Percentiles rank a stretch among this genome's conserved stretches.
These are phyloP conservation scores for Skeletonema marinoi DNA, from an alignment of 108 stramenopile genomes.

Conservation along the genomic window DNA sequence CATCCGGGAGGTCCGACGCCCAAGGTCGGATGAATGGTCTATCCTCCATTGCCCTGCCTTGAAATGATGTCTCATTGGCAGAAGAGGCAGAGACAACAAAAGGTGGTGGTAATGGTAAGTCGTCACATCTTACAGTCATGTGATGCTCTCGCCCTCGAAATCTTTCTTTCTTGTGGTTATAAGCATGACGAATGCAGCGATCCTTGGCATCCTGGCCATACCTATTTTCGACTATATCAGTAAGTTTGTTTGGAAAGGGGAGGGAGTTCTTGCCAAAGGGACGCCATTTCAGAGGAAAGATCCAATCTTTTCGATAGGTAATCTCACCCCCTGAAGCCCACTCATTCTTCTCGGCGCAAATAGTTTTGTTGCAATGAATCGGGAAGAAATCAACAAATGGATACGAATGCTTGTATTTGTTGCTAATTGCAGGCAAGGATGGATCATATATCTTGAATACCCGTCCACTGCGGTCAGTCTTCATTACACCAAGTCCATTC, in stretches of 20 bases:
- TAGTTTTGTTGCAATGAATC: background rate
- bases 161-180: background rate
- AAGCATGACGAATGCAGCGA: background rate
- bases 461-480: too few species aligned
- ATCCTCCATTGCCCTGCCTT: too few species aligned
- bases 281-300: conserved; percentile 11
- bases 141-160: background rate
- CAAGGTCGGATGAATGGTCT: background rate
- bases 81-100: background rate
- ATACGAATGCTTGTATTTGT: conserved; percentile 1
- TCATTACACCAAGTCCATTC: background rate
- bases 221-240: background rate
- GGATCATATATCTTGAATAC: background rate
- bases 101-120: background rate
- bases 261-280: conserved; percentile 13
- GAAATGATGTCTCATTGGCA: background rate
- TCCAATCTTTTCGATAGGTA: background rate
- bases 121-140: background rate
- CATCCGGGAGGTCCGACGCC: background rate
- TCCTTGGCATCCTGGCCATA: conserved; percentile 6
- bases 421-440: background rate
- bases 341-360: background rate
- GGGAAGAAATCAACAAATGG: background rate
- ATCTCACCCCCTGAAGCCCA: background rate
- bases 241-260: background rate